Evolutionary conservation across 495 filamentous ascomycete species (phyloP).

Genomic region (Annulohypoxylon nitens): DNA sequence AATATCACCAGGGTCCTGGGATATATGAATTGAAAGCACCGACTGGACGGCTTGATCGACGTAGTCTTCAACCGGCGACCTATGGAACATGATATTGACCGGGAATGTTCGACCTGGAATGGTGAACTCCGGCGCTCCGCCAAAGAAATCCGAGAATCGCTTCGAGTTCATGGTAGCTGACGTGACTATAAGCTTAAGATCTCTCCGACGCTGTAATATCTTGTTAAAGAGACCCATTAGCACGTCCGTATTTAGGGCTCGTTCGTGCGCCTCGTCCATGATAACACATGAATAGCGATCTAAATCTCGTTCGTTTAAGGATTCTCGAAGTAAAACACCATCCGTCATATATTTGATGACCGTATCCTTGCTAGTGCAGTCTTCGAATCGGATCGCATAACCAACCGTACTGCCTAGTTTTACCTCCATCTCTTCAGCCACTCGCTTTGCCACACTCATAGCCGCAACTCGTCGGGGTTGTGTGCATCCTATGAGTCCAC

Average conservation of each 20-base stretch:
- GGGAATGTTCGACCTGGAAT: slow-evolving; percentile 98
- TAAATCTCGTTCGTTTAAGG: slow-evolving; percentile 88
- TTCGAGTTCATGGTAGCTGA: slow-evolving; percentile 99
- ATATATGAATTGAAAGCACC: slow-evolving; percentile 96
- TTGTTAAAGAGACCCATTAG: slow-evolving; percentile 98
- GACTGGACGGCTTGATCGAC: slow-evolving; percentile 98
- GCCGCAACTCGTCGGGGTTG: slow-evolving; percentile 95
- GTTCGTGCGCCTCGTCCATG: slow-evolving; percentile 99
- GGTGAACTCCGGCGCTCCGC: slow-evolving; percentile 96
- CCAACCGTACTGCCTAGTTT: slow-evolving; percentile 88
- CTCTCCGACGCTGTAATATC: slow-evolving; percentile 87
- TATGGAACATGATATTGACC: slow-evolving; percentile 95
- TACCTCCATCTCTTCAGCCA: slow-evolving; percentile 99
- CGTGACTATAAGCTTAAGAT: slow-evolving; percentile 97
- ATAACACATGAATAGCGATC: slow-evolving; percentile 99
- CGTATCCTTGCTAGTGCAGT: slow-evolving; percentile 95
- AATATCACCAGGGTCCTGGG: slow-evolving; percentile 91
- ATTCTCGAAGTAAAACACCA: slow-evolving; percentile 94
- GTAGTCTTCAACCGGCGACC: slow-evolving; percentile 96
- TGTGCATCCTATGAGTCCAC: slow-evolving; percentile 93
- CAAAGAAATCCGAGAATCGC: slow-evolving; percentile 94
- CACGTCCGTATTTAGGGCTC: slow-evolving; percentile 96
- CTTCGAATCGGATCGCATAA: slow-evolving; percentile 98
- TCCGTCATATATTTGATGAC: slow-evolving; percentile 99
- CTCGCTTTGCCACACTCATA: slow-evolving; percentile 99